Base-by-base conservation (phyloP, 2,329 filamentous ascomycete species). In the Plenodomus biglobosus region DNA sequence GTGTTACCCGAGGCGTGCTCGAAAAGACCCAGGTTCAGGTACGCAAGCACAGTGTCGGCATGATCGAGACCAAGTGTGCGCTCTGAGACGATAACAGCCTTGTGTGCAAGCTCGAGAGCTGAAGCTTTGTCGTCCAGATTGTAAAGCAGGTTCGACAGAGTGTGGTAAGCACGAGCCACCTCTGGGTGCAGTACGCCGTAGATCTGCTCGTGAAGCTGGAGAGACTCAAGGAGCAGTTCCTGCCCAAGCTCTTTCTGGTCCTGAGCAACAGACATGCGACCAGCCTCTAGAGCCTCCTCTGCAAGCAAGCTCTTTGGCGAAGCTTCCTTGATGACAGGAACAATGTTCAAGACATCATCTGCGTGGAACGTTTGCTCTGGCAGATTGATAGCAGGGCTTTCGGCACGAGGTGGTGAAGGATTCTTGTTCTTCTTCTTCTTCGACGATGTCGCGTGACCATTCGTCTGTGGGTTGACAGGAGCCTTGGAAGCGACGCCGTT, bases 101-200 rank as follows among this genome's bases (percentile, higher is more conserved):
- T 99, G 69, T 91, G 89, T 16, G 94, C 92, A 55, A 99, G 83
- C 74, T 99, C 94, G 19, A 97, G 88, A 19, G 94, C 94, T 8
- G 90, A 90, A 32, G 92, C 89, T 79, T 97, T 97, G 77, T 99
- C 94, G 45, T 97, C 94, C n/a, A 96, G 83, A 71, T 95, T 89
- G 74, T 95, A 97, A 77, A 96, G 96, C 46, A 97, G 81, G 80
- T 95, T 96, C 2, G 94, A 96, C 38, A 99, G 76, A 43, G 88
- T 91, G 74, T 96, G 92, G 78, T 99, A 99, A 21, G 95, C 88
- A 56, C 92, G 86, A 39, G 92, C 94, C 50, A 97, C 92, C 75
- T 99, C 94, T 1, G 94, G 92, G 70, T 99, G 94, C 20, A 99
- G 80, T 48, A 97, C 95, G 52, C 94, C 94, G 66, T 99, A 99